These are phyloP conservation scores for Coemansia sp. DNA, from an alignment of 192 early-diverging fungal species.

Conservation along the genomic window DNA sequence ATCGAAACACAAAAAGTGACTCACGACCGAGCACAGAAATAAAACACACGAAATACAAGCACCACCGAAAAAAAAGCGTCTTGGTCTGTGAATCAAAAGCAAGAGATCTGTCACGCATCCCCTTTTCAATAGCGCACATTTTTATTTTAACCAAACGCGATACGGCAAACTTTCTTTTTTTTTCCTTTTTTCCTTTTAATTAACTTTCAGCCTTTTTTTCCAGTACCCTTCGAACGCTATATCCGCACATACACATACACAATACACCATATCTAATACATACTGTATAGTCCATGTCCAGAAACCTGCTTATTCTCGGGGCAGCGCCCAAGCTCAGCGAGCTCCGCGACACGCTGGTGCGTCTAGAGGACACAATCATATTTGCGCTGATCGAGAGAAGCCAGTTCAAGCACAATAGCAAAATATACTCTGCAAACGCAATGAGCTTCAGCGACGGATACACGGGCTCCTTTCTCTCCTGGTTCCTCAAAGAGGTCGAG, in stretches of 20 bases:
- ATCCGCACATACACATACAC: neutral
- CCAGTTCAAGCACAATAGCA: slow-evolving; percentile 81
- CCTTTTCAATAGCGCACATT: neutral
- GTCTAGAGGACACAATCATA: slow-evolving; percentile 90
- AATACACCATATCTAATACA: neutral
- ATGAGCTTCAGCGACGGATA: slow-evolving; percentile 68
- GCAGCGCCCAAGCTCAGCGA: slow-evolving; percentile 47
- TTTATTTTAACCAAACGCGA: neutral
- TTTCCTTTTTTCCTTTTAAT: neutral
- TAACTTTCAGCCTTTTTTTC: neutral
- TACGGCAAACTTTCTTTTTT: neutral
- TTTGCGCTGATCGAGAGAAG: slow-evolving; percentile 90
- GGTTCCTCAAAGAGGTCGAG: slow-evolving; percentile 89
- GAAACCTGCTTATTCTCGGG: slow-evolving; percentile 44
- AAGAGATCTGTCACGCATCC: neutral
- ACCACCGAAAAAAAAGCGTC: neutral
- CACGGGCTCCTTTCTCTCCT: slow-evolving; percentile 79
- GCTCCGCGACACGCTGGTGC: slow-evolving; percentile 75
- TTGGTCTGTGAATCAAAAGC: neutral
- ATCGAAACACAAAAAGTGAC: neutral
- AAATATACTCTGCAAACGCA: slow-evolving; percentile 70
- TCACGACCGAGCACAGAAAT: neutral
- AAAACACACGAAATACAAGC: neutral
- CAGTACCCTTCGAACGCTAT: too few relatives aligned
- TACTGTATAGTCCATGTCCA: slow-evolving; percentile 24